Conservation (phyloP, 2,329 filamentous ascomycete species). For the Sclerotinia borealis region DNA sequence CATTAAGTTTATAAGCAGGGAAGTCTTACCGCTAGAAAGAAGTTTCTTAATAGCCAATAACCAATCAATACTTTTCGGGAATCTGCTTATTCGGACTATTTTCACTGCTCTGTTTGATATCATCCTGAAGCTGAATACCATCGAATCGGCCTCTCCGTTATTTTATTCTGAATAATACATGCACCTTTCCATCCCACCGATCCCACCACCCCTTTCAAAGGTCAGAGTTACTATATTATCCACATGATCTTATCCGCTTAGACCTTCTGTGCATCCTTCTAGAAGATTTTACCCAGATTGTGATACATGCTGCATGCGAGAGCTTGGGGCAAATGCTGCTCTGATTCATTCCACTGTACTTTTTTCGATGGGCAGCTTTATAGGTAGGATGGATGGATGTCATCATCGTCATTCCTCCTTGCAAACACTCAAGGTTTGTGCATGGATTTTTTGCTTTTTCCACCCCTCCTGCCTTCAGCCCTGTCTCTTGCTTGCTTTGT, state of each 20-base stretch:
- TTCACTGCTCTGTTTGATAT: neutral
- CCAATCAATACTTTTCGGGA: no score
- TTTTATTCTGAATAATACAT: no score
- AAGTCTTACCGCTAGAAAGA: neutral
- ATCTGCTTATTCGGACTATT: neutral
- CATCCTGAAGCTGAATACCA: neutral
- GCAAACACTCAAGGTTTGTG: neutral
- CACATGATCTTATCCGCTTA: slow-evolving; percentile 6
- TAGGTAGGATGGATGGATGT: neutral
- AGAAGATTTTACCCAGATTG: neutral
- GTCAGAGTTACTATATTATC: no score
- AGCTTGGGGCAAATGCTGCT: slow-evolving; percentile 1
- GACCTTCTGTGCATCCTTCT: neutral
- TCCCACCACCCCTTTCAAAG: no score
- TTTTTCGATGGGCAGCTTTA: neutral
- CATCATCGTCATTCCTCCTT: neutral
- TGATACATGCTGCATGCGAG: neutral
- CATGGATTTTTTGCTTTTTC: no score
- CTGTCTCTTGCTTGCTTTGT: neutral
- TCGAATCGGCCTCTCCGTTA: neutral
- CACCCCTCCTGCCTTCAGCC: slow-evolving; percentile 5
- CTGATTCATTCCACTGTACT: neutral
- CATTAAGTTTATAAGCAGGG: no score
- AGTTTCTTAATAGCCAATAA: neutral
- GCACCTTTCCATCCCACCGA: no score